These are phyloP conservation scores for Tillandsia leiboldiana DNA, from an alignment of 176 grass and related monocot genomes.

Conservation along the genomic window DNA sequence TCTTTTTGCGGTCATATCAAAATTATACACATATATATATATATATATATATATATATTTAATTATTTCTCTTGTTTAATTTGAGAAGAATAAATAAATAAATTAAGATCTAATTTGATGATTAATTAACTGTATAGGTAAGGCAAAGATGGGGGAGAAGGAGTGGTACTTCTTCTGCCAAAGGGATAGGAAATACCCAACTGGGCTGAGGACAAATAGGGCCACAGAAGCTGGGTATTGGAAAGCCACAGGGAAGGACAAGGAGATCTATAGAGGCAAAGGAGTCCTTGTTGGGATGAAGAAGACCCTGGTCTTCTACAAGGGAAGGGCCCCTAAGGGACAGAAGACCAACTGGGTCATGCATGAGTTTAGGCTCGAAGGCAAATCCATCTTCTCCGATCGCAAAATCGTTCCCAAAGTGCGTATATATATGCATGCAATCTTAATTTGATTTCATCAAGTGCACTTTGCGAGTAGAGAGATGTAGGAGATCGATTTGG, in stretches of 20 bases:
- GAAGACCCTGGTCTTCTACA: conserved; percentile 86
- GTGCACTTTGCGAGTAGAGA: no score
- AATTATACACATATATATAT: no score
- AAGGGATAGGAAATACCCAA: conserved; percentile 62
- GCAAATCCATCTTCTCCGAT: conserved; percentile 9
- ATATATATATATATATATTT: no score
- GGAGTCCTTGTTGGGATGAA: conserved; percentile 51
- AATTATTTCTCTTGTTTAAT: no score
- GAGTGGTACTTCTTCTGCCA: conserved; percentile 66
- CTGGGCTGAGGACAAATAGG: conserved; percentile 54
- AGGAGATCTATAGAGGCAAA: conserved; percentile 38
- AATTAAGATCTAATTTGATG: no score
- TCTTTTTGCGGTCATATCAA: neutral
- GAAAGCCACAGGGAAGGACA: conserved; percentile 82
- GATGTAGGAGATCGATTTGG: no score
- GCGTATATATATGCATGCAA: neutral
- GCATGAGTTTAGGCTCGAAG: conserved; percentile 69
- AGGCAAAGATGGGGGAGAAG: conserved; percentile 63
- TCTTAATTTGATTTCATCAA: no score
- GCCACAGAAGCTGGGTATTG: conserved; percentile 69
- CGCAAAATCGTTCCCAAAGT: conserved; percentile 19
- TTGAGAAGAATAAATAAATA: no score
- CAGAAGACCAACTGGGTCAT: conserved; percentile 75
- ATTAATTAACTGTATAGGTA: conserved; percentile 22
- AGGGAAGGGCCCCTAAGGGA: conserved; percentile 59